Conservation (phyloP, 1,139 yeast species). For the Protomyces pachydermus region DNA sequence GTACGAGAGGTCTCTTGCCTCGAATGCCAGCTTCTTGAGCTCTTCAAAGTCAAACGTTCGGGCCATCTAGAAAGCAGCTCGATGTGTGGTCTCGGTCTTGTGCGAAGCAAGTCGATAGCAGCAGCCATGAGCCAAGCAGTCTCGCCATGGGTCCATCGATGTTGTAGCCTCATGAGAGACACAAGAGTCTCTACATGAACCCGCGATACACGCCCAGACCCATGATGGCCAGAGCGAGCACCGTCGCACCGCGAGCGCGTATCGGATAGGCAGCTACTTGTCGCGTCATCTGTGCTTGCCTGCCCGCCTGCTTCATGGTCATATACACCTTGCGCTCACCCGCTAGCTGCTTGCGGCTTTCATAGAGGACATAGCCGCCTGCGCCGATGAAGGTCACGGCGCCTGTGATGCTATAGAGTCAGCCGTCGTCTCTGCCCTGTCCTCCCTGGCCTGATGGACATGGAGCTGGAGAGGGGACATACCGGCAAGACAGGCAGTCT, state of each 20-base stretch:
- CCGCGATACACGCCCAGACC: neutral
- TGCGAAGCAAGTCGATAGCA: no score
- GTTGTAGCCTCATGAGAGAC: no score
- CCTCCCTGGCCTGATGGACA: neutral
- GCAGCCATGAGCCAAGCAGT: no score
- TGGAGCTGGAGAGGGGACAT: neutral
- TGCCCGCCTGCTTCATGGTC: neutral
- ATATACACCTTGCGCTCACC: neutral
- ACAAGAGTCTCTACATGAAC: neutral
- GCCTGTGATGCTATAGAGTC: slow-evolving; percentile 9
- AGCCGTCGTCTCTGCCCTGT: no score
- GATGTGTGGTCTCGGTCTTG: no score
- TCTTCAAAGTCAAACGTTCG: neutral
- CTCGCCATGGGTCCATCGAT: no score
- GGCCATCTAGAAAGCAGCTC: no score
- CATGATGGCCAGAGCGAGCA: neutral
- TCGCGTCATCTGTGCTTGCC: neutral
- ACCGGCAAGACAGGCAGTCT: neutral
- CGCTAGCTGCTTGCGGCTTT: slow-evolving; percentile 14
- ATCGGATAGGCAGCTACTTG: neutral
- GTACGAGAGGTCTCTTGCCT: neutral
- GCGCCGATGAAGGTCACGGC: slow-evolving; percentile 19
- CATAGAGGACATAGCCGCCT: slow-evolving; percentile 18
- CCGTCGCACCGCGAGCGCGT: neutral
- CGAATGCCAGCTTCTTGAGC: neutral